A percentile compares a stretch with the other conserved stretches of the same genome.
Conservation (phyloP, 257 asterid genomes). For the Salvia splendens region DNA sequence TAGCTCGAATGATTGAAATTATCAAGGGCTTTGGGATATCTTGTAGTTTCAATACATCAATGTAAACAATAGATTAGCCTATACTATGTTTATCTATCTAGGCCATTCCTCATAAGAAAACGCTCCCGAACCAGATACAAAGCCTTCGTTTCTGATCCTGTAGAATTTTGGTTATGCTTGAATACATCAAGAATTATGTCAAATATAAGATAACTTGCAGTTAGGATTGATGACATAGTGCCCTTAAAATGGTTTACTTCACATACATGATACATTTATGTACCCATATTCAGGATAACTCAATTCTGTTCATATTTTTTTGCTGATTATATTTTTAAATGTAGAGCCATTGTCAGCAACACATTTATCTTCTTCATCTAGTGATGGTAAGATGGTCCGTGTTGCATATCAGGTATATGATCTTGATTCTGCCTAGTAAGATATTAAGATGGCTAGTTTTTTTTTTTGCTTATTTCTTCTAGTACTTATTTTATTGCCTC, state of each 20-base stretch:
- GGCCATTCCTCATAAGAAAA: too few relatives aligned
- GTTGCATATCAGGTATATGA: slow-evolving; percentile 86
- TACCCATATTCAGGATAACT: background rate
- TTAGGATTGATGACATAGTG: background rate
- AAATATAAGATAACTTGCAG: background rate
- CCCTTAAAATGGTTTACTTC: background rate
- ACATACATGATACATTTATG: background rate
- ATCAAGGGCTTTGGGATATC: too few relatives aligned
- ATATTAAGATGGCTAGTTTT: background rate
- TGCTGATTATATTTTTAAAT: slow-evolving; percentile 22
- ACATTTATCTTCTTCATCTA: slow-evolving; percentile 33
- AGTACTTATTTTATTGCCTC: slow-evolving; percentile 13
- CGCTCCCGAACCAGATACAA: background rate
- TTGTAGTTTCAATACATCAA: too few relatives aligned
- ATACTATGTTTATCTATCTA: too few relatives aligned
- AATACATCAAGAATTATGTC: background rate
- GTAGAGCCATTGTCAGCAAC: slow-evolving; percentile 86
- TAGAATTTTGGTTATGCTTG: background rate
- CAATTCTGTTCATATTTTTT: slow-evolving; percentile 18
- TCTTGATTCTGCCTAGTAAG: background rate
- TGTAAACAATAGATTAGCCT: too few relatives aligned
- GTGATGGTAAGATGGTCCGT: slow-evolving; percentile 62
- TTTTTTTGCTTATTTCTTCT: background rate
- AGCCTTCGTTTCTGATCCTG: background rate
- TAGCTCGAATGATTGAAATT: too few relatives aligned